Evolutionary conservation across 192 early-diverging fungal species (phyloP).

Genomic region (Pilobolus umbonatus): DNA sequence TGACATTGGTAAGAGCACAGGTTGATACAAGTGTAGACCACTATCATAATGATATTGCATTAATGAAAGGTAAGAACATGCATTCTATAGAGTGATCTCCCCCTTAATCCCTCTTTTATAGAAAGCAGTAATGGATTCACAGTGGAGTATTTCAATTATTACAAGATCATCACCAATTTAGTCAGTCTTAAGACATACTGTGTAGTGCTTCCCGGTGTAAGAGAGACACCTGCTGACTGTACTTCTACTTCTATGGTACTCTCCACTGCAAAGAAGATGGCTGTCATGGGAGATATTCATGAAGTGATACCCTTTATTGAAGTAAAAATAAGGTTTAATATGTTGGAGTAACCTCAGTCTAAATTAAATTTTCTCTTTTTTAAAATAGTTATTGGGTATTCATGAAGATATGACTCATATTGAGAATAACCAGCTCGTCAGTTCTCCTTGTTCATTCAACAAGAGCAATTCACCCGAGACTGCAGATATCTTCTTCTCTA

Average conservation of each 20-base stretch:
- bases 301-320: constrained; percentile 1
- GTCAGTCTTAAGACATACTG: constrained; percentile 19
- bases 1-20: neutral
- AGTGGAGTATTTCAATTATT: constrained; percentile 14
- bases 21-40: neutral
- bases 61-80: neutral
- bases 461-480: neutral
- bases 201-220: neutral
- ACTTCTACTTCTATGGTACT: too few relatives aligned
- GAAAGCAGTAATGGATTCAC: constrained; percentile 21
- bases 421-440: neutral
- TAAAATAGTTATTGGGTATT: neutral
- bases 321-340: neutral
- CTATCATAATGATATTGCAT: neutral
- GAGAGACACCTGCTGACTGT: neutral
- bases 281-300: neutral
- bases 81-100: neutral
- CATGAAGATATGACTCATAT: neutral
- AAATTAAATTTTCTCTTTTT: neutral
- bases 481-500: neutral
- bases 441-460: neutral
- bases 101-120: neutral
- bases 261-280: neutral
- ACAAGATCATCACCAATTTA: constrained; percentile 28
- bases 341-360: neutral